phyloP scores from a whole-genome alignment of 805 yeast genomes.

The Yarrowia sp. region DNA sequence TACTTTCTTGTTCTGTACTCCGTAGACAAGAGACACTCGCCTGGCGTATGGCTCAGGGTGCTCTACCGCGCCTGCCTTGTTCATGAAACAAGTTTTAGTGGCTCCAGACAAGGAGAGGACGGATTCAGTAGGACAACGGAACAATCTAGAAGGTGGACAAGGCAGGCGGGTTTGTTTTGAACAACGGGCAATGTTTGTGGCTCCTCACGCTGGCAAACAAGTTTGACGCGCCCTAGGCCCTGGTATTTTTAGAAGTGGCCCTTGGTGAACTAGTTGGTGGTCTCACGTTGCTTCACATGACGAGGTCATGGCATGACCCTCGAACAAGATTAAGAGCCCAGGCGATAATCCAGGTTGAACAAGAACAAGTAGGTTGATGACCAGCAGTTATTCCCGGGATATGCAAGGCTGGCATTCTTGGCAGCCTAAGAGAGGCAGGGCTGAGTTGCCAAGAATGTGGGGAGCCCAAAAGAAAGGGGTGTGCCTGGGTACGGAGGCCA shows the following conservation, averaged over 20 bases:
- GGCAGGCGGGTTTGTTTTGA: no score
- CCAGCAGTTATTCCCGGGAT: constrained; percentile 20
- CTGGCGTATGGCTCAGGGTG: no score
- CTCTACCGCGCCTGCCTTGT: not conserved
- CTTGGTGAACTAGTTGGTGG: not conserved
- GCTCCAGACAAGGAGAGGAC: not conserved
- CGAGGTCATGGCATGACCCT: no score
- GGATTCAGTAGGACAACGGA: no score
- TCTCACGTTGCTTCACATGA: not conserved
- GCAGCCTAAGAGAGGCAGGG: constrained; percentile 23
- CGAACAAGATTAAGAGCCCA: not conserved
- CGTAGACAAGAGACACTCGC: no score
- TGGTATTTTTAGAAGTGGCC: not conserved
- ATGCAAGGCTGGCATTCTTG: constrained; percentile 18
- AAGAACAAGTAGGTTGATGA: not conserved
- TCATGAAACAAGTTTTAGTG: not conserved
- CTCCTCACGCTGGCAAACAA: no score
- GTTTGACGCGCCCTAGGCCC: no score
- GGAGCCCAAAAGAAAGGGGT: constrained; percentile 3
- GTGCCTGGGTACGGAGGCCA: not conserved
- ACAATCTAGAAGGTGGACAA: no score
- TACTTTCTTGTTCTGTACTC: not conserved
- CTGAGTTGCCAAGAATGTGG: constrained; percentile 25
- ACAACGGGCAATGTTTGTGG: no score
- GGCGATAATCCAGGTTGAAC: not conserved